These are phyloP conservation scores for Cystobasidium ongulense DNA, from an alignment of 768 basidiomycete genomes.

Conservation along the genomic window DNA sequence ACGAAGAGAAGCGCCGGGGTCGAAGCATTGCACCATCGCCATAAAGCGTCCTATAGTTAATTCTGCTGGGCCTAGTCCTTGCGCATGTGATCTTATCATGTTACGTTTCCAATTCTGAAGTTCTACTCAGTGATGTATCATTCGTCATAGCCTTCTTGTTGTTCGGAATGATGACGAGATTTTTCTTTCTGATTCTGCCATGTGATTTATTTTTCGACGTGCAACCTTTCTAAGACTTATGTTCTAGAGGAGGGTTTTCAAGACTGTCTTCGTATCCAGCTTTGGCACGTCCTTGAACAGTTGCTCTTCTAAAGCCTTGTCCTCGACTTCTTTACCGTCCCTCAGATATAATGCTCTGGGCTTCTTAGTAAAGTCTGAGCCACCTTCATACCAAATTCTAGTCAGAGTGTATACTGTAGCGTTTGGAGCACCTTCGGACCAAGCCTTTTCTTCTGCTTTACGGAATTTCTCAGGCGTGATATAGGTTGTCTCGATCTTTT, in stretches of 20 bases:
- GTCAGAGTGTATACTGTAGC: conserved; percentile 29
- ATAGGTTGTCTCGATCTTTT: conserved; percentile 16
- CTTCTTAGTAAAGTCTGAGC: conserved; percentile 32
- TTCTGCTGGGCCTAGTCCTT: too few species aligned
- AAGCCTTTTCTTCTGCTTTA: conserved; percentile 17
- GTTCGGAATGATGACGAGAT: too few species aligned
- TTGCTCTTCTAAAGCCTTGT: conserved; percentile 5
- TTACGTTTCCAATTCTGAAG: too few species aligned
- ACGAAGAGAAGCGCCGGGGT: too few species aligned
- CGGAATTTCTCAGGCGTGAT: conserved; percentile 24
- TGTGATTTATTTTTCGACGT: too few species aligned
- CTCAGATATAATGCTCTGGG: conserved; percentile 24
- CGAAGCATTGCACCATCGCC: too few species aligned
- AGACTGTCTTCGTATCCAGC: conserved; percentile 6
- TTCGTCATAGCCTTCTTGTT: too few species aligned
- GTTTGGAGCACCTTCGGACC: background rate
- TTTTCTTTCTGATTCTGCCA: too few species aligned
- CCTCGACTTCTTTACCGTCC: conserved; percentile 31
- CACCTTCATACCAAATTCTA: conserved; percentile 33
- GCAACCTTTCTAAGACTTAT: too few species aligned
- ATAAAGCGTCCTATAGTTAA: too few species aligned
- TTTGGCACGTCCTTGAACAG: conserved; percentile 34
- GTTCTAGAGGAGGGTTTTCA: background rate
- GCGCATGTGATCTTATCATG: too few species aligned
- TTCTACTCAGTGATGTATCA: too few species aligned